Base-by-base conservation (phyloP, 257 asterid genomes). In the Nyctanthes arbortristis region DNA sequence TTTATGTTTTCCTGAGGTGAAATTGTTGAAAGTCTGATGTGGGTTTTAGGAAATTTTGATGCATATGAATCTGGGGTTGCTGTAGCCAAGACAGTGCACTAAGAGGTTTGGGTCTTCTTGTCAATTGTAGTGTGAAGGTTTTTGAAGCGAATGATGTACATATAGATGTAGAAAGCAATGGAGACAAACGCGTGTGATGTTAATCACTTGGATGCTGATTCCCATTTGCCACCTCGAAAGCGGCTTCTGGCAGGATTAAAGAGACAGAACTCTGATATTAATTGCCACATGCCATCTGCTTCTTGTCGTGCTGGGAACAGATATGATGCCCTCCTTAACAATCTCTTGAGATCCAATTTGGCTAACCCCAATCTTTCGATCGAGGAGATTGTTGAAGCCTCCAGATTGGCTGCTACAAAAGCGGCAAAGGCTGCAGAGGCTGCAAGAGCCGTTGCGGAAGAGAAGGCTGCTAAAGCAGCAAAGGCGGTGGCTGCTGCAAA, bases 401-500 rank as follows among this genome's bases (percentile, higher is more conserved):
- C 88, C 0, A 80, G 80, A 63, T 27, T 57, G 69, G 83, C 83
- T 25, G 88, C 88, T 40, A 13, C 66, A 11, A 82, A 77, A 66
- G 85, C 88, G 7, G 70, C 66, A 16, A 80, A 77, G 78, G 81
- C 47, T 16, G 88, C 88, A 14, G 78, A 67, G 34, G 67, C 70
- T 69, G 85, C 88, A 18, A 69, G 85, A 68, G 85, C 85, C 65
- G 27, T 63, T 3, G 88, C 88, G 18, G 88, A 80, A 65, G 88
- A 80, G 64, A 83, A 83, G 64, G 88, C 88, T 32, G 81, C 81
- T 1, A 83, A 72, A 73, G 88, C 88, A 27, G 85, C 77, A 6
- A 79, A 70, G 77, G 88, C 88, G 0, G 79, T 83, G 69, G 83
- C 79, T 69, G 83, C 83, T 66, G 88, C 88, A 28, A 83, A 80